Evolutionary conservation across 2,329 filamentous ascomycete species (phyloP).

Genomic region (Chaetoscypha palmicola): DNA sequence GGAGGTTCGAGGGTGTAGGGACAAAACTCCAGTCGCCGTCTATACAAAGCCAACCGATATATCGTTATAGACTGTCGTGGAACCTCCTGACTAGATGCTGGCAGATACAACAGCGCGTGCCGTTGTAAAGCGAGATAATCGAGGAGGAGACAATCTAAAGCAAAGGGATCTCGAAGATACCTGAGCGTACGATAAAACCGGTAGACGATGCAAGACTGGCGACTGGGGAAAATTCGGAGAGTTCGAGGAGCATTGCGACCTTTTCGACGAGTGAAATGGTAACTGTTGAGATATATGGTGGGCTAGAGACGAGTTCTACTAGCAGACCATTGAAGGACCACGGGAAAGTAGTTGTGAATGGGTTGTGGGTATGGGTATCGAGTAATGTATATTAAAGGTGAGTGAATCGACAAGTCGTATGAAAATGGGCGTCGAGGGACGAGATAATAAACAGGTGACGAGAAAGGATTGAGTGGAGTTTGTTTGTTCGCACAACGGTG

Average conservation of each 20-base stretch:
- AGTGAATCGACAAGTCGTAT: not conserved
- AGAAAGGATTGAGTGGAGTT: conserved; percentile 28
- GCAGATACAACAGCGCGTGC: conserved; percentile 31
- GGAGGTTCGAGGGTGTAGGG: conserved; percentile 11
- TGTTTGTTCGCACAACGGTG: conserved; percentile 19
- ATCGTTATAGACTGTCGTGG: conserved; percentile 35
- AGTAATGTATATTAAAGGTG: conserved; percentile 3
- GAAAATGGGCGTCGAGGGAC: conserved; percentile 9
- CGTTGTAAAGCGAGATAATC: conserved; percentile 37
- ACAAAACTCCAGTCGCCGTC: conserved; percentile 49
- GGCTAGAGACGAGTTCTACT: conserved; percentile 19
- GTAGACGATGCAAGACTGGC: conserved; percentile 54
- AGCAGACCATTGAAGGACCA: conserved; percentile 26
- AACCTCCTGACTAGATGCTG: conserved; percentile 37
- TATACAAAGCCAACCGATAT: conserved; percentile 43
- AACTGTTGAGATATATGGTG: conserved; percentile 27
- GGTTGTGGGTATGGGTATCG: conserved; percentile 6
- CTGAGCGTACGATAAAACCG: conserved; percentile 52
- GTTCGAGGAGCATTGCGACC: conserved; percentile 52
- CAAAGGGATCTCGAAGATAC: conserved; percentile 32
- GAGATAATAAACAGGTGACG: conserved; percentile 17
- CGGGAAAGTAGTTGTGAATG: conserved; percentile 5
- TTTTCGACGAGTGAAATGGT: conserved; percentile 30
- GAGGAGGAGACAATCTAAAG: conserved; percentile 38
- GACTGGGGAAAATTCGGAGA: conserved; percentile 47